phyloP scores from a whole-genome alignment of 2,329 filamentous ascomycete species.

The Curvularia lunata region DNA sequence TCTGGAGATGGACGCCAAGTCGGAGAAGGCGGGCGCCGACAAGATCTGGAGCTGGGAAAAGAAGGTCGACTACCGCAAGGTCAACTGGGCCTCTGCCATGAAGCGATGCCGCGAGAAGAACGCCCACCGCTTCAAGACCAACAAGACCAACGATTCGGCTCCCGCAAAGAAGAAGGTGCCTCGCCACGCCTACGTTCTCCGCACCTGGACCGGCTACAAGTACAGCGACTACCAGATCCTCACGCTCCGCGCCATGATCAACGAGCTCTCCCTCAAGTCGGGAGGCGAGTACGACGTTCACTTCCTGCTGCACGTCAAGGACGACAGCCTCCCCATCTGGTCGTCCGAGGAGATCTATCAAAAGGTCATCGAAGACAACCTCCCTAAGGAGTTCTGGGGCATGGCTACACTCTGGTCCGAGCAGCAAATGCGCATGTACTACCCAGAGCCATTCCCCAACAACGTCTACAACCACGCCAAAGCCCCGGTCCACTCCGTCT shows the following conservation, averaged over 20 bases:
- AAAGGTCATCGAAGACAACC: constrained; percentile 68
- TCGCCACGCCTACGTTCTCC: constrained; percentile 82
- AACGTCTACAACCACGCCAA: constrained; percentile 68
- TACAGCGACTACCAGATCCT: constrained; percentile 82
- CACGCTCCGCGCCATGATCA: constrained; percentile 81
- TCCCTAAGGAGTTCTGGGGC: constrained; percentile 85
- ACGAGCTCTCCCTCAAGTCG: constrained; percentile 79
- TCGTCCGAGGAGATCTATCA: constrained; percentile 73
- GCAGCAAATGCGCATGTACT: constrained; percentile 88
- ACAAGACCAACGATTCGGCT: constrained; percentile 38
- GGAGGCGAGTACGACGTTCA: constrained; percentile 88
- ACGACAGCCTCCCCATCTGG: constrained; percentile 77
- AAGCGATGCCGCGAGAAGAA: constrained; percentile 58
- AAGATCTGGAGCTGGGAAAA: constrained; percentile 58
- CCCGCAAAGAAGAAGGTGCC: constrained; percentile 52
- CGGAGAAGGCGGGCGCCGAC: constrained; percentile 54
- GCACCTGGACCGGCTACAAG: constrained; percentile 81
- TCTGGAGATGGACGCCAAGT: constrained; percentile 56
- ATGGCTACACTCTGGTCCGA: constrained; percentile 94
- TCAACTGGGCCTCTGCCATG: constrained; percentile 58
- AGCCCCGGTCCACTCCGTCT: constrained; percentile 82
- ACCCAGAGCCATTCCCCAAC: constrained; percentile 83
- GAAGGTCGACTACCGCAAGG: constrained; percentile 55
- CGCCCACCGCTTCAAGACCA: constrained; percentile 53
- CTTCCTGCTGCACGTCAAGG: constrained; percentile 83